Conservation (phyloP, 768 basidiomycete genomes). For the Boletus rufocinnamomeus region DNA sequence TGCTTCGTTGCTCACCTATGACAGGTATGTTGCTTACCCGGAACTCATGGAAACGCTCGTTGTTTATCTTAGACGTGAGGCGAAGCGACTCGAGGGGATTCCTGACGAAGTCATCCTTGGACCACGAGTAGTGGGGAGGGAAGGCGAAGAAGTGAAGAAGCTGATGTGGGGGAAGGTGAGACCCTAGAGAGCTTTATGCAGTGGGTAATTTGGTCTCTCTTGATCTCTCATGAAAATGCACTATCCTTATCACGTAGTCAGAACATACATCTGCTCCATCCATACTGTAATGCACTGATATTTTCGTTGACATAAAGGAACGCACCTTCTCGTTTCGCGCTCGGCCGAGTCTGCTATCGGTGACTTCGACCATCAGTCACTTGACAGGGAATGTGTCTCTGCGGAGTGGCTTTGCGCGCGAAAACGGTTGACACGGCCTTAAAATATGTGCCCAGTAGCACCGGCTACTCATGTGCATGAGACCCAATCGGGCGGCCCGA, state of each 20-base stretch:
- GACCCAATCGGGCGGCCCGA: conserved; percentile 3
- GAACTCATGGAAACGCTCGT: conserved; percentile 73
- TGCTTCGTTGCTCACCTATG: conserved; percentile 20
- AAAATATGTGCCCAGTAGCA: not conserved
- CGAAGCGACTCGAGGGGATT: conserved; percentile 62
- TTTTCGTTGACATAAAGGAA: conserved; percentile 1
- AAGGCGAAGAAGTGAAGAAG: conserved; percentile 34
- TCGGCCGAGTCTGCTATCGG: not conserved
- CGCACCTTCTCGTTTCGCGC: not conserved
- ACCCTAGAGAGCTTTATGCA: conserved; percentile 12
- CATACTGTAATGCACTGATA: conserved; percentile 3
- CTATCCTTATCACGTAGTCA: conserved; percentile 2
- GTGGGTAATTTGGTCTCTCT: not conserved
- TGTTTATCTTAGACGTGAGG: conserved; percentile 69
- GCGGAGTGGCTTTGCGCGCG: not conserved
- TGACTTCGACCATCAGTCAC: not conserved
- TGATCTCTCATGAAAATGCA: not conserved
- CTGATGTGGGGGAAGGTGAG: conserved; percentile 33
- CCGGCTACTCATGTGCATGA: not conserved
- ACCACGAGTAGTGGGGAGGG: conserved; percentile 33
- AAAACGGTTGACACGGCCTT: not conserved
- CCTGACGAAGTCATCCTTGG: conserved; percentile 44
- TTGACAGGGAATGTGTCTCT: not conserved
- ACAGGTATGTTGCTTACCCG: conserved; percentile 73
- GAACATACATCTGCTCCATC: conserved; percentile 4